Evolutionary conservation across 495 filamentous ascomycete species (phyloP).

Genomic region (Sordaria brevicollis): DNA sequence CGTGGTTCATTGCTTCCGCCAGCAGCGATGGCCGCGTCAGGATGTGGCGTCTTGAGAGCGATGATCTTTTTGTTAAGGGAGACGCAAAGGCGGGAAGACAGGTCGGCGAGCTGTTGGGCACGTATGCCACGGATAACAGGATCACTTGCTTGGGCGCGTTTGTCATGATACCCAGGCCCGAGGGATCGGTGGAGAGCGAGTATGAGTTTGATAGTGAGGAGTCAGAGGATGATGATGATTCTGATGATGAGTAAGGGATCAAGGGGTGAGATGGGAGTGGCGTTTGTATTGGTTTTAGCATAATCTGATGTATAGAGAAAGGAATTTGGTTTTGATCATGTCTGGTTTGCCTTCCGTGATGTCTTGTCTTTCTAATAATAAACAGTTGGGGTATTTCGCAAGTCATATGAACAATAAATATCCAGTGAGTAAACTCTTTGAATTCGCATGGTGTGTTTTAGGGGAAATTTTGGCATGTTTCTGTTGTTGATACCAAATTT

Average conservation of each 20-base stretch:
- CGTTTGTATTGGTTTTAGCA: background rate
- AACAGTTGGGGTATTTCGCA: too few species aligned
- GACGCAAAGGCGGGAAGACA: constrained; percentile 32
- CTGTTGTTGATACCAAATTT: too few species aligned
- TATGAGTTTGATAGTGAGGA: constrained; percentile 33
- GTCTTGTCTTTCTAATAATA: too few species aligned
- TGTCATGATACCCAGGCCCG: constrained; percentile 58
- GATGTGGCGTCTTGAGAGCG: constrained; percentile 52
- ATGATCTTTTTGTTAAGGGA: constrained; percentile 28
- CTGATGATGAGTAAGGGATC: constrained; percentile 34
- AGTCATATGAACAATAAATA: too few species aligned
- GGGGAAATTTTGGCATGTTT: too few species aligned
- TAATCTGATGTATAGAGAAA: background rate
- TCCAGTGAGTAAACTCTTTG: too few species aligned
- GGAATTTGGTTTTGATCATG: background rate
- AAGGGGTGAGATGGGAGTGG: background rate
- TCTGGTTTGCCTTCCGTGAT: background rate
- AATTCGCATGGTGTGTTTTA: too few species aligned
- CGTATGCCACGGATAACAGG: constrained; percentile 74
- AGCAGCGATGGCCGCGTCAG: constrained; percentile 76
- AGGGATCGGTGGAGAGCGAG: constrained; percentile 38
- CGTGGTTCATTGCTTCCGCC: constrained; percentile 56
- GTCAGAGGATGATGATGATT: constrained; percentile 32
- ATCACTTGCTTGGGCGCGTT: constrained; percentile 87
- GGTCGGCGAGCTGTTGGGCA: constrained; percentile 62